Conservation (phyloP, 1,139 yeast genomes). For the Pichia sp. region DNA sequence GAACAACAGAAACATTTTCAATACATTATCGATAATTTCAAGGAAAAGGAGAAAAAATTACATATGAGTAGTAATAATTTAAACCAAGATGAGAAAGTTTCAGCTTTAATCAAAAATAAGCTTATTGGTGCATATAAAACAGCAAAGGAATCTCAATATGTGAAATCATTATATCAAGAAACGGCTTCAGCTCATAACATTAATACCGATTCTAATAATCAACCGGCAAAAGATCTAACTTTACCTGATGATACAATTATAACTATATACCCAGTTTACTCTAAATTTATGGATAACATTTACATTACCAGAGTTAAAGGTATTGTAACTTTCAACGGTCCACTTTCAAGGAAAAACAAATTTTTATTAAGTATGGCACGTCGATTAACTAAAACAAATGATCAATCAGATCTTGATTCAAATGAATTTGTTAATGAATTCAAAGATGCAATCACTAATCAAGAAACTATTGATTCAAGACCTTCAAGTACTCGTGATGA, state of each 20-base stretch:
- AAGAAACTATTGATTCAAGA: conserved; percentile 17
- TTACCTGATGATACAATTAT: conserved; percentile 26
- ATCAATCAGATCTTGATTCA: conserved; percentile 23
- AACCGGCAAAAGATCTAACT: conserved; percentile 1
- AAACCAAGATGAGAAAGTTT: conserved; percentile 16
- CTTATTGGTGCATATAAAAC: conserved; percentile 23
- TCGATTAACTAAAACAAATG: conserved; percentile 48
- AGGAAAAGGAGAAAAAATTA: background rate
- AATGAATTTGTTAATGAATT: conserved; percentile 31
- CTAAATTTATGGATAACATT: conserved; percentile 18
- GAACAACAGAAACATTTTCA: conserved; percentile 14
- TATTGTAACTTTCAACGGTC: conserved; percentile 65
- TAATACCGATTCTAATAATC: conserved; percentile 1
- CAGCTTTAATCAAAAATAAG: conserved; percentile 21
- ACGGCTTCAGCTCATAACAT: conserved; percentile 7
- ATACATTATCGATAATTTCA: conserved; percentile 3
- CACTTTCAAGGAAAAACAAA: conserved; percentile 61
- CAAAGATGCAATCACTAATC: conserved; percentile 24
- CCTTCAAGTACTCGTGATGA: conserved; percentile 10
- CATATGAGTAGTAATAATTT: conserved; percentile 1
- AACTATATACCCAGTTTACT: conserved; percentile 21
- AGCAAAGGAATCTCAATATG: conserved; percentile 26
- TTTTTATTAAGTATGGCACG: conserved; percentile 62
- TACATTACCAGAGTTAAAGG: conserved; percentile 63
- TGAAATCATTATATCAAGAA: conserved; percentile 13